These are phyloP conservation scores for Heritiera fomes DNA, from an alignment of 345 rosid genomes.

Conservation along the genomic window DNA sequence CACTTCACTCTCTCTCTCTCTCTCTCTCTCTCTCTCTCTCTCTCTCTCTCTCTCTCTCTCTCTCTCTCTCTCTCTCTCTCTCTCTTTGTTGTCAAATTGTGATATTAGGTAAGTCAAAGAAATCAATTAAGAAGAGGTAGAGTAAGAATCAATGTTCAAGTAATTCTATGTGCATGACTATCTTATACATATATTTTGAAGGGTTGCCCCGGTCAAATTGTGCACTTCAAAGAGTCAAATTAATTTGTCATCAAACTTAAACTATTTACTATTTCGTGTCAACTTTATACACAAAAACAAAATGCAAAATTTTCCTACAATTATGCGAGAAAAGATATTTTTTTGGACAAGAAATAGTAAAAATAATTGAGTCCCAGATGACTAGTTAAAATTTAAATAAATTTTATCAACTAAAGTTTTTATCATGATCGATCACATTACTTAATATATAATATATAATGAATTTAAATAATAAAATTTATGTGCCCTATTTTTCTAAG, in stretches of 20 bases:
- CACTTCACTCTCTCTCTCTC: too few species aligned
- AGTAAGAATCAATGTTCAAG: not conserved
- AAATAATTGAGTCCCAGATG: too few species aligned
- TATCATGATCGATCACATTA: too few species aligned
- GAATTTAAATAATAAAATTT: not conserved
- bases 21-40: too few species aligned
- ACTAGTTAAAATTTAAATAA: too few species aligned
- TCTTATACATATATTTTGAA: not conserved
- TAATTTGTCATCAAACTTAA: not conserved
- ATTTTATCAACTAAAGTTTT: too few species aligned
- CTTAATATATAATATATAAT: too few species aligned
- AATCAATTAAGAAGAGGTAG: not conserved
- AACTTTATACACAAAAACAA: not conserved
- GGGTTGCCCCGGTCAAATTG: not conserved
- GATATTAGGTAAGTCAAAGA: not conserved
- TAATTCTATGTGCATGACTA: not conserved
- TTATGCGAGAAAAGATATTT: too few species aligned
- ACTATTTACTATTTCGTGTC: not conserved
- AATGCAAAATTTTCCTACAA: too few species aligned
- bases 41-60: too few species aligned
- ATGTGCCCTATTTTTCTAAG: not conserved
- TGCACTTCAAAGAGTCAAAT: constrained; percentile 14
- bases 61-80: too few species aligned
- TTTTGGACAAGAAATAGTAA: too few species aligned
- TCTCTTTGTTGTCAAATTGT: not conserved